Evolutionary conservation across 441 rosid genomes (phyloP).

Genomic region (Populus hybrid): DNA sequence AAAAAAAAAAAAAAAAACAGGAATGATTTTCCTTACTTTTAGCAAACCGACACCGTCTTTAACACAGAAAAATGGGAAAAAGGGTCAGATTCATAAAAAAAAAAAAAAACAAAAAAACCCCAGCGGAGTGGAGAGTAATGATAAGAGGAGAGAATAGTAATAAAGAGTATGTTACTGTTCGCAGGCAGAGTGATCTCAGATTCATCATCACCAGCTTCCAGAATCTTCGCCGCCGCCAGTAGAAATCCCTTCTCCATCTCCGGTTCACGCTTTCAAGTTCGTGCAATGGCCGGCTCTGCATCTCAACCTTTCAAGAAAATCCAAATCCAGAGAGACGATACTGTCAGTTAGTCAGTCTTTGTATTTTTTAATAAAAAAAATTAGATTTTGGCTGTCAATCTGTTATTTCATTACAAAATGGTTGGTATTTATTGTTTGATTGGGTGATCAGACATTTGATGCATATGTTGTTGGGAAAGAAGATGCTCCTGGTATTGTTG

Average conservation of each 20-base stretch:
- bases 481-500: slow-evolving; percentile 85
- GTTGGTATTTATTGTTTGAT: not conserved
- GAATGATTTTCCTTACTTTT: not conserved
- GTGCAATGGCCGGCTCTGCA: slow-evolving; percentile 74
- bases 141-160: not conserved
- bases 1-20: too few relatives aligned
- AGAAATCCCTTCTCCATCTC: slow-evolving; percentile 14
- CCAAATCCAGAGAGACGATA: slow-evolving; percentile 81
- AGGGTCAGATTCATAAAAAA: not conserved
- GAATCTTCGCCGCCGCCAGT: slow-evolving; percentile 30
- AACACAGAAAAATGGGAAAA: not conserved
- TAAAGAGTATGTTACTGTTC: slow-evolving; percentile 8
- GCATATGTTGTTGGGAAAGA: slow-evolving; percentile 91
- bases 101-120: not conserved
- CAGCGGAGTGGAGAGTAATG: not conserved
- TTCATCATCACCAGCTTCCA: slow-evolving; percentile 27
- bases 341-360: slow-evolving; percentile 42
- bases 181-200: slow-evolving; percentile 2
- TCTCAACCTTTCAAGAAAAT: slow-evolving; percentile 57
- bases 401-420: not conserved
- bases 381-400: not conserved
- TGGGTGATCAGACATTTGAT: slow-evolving; percentile 60
- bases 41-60: not conserved
- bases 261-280: slow-evolving; percentile 32
- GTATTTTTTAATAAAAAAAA: not conserved